phyloP scores from a whole-genome alignment of 2,329 filamentous ascomycete species.

The Lasiodiplodia sp. region DNA sequence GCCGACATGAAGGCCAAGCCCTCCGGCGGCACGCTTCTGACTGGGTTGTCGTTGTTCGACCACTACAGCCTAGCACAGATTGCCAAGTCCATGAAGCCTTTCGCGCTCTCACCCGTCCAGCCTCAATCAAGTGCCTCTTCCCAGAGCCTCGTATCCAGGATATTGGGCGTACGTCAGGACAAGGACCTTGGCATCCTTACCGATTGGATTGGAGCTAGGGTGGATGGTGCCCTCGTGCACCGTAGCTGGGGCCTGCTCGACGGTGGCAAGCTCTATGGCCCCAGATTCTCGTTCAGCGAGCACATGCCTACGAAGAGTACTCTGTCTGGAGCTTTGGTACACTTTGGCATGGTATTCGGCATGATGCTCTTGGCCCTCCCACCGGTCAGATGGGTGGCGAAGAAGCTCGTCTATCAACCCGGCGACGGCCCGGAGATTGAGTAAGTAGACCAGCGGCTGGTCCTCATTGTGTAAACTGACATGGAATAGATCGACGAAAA shows the following conservation, averaged over 20 bases:
- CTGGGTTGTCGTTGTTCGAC: slow-evolving; percentile 65
- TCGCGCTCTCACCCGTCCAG: slow-evolving; percentile 57
- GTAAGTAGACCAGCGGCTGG: slow-evolving; percentile 34
- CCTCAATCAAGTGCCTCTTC: slow-evolving; percentile 45
- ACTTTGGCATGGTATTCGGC: slow-evolving; percentile 56
- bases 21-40: slow-evolving; percentile 69
- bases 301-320: slow-evolving; percentile 61
- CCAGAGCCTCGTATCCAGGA: slow-evolving; percentile 44
- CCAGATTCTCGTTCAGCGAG: slow-evolving; percentile 64
- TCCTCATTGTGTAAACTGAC: neutral
- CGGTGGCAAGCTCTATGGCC: slow-evolving; percentile 55
- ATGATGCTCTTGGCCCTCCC: slow-evolving; percentile 57
- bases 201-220: slow-evolving; percentile 58
- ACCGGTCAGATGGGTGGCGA: slow-evolving; percentile 60
- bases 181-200: slow-evolving; percentile 66
- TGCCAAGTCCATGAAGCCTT: slow-evolving; percentile 57
- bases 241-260: slow-evolving; percentile 64
- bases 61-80: slow-evolving; percentile 57
- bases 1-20: slow-evolving; percentile 58
- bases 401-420: slow-evolving; percentile 57
- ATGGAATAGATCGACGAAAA: slow-evolving; percentile 59
- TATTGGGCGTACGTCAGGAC: slow-evolving; percentile 61
- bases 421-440: slow-evolving; percentile 59
- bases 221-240: slow-evolving; percentile 65
- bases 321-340: slow-evolving; percentile 57